Evolutionary conservation across 2,329 filamentous ascomycete species (phyloP), one percentile per base, ranked within the genome.

Genomic region (Camillea tinctor): DNA sequence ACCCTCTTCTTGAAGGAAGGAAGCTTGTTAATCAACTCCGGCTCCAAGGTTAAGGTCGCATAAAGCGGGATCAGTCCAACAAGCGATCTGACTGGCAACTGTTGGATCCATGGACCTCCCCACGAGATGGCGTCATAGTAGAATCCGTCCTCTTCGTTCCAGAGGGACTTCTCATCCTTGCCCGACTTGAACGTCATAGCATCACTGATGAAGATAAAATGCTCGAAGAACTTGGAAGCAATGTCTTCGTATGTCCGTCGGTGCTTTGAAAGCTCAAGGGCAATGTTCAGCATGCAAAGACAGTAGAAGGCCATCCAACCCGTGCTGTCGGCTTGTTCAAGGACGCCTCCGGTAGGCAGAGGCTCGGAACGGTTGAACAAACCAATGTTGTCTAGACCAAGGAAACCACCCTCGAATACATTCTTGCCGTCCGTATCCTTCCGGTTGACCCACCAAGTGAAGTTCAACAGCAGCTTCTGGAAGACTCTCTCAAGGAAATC

Each of bases 301-400:
- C 90, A 97, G 80, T 96, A 98, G 76, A 98, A 98, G 9, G 92
- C 94, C 94, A 98, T 98, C 94, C 94, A 98, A 30, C 94, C 94
- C 9, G 94, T 98, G 74, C 93, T 97, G 81, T 98, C 94, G 19
- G 95, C 95, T 78, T 98, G 94, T 76, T 98, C 94, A 8, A 98
- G 85, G 2, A 93, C 89, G 76, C 95, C 94, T 30, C 94, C 94
- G 0, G 95, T 98, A 0, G 94, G 94, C 48, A 98, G 79, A 23
- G 95, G 93, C 74, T 98, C 94, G 0, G 94, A 98, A 52, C 94
- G 90, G 77, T 98, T 98, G 84, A 98, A 98, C 40, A 98, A 79
- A 57, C 95, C 95, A 74, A 98, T 98, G 74, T 98, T 98, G 84
- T 98, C 94, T 56, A 98, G 81, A 52, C 94, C 94, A 7, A 98